phyloP scores from a whole-genome alignment of 1,284 basidiomycete genomes.

The Filobasidium uniguttulatum region DNA sequence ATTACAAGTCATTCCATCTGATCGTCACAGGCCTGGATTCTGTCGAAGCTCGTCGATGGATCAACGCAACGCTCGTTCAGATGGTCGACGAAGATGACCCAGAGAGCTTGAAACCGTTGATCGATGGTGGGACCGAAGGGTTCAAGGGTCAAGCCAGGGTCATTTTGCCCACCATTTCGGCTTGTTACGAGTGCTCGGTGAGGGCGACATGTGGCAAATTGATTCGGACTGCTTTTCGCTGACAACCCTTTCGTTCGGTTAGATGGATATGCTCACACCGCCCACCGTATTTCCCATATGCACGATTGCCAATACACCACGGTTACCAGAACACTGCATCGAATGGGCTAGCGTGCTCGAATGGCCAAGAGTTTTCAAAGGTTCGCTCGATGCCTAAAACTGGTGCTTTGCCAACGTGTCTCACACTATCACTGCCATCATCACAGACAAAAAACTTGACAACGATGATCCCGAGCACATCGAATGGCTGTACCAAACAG shows the following conservation, averaged over 20 bases:
- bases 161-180: conserved; percentile 86
- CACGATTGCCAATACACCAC: conserved; percentile 97
- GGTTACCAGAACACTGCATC: conserved; percentile 96
- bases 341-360: conserved; percentile 99
- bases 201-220: conserved; percentile 7
- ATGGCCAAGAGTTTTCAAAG: conserved; percentile 84
- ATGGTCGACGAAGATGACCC: conserved; percentile 81
- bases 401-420: background rate
- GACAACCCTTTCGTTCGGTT: background rate
- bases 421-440: background rate
- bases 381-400: conserved; percentile 40
- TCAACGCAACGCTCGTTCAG: conserved; percentile 92
- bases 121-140: conserved; percentile 97
- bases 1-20: conserved; percentile 92
- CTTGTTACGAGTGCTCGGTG: conserved; percentile 89
- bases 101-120: conserved; percentile 91
- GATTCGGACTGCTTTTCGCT: background rate
- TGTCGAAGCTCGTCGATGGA: conserved; percentile 92
- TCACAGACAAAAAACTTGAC: conserved; percentile 77
- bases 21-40: conserved; percentile 98
- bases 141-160: conserved; percentile 98
- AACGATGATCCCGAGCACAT: conserved; percentile 97
- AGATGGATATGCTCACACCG: conserved; percentile 92
- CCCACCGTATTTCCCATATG: conserved; percentile 96
- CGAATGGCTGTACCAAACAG: conserved; percentile 75